Evolutionary conservation across 2,329 filamentous ascomycete species (phyloP).

Genomic region (Westerdykella sp.): DNA sequence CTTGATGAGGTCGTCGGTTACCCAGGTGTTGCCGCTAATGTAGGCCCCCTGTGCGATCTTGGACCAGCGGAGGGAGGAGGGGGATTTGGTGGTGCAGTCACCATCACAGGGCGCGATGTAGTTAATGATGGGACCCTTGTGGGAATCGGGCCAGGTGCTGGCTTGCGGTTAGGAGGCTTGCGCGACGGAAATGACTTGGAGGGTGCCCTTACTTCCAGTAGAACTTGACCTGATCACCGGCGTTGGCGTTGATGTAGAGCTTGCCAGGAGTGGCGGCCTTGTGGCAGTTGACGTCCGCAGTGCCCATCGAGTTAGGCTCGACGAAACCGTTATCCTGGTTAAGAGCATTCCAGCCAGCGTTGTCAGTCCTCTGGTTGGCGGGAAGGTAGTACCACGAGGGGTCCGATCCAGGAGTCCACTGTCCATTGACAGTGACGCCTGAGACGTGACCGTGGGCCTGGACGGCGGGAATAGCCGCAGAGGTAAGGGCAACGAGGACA

Average conservation of each 20-base stretch:
- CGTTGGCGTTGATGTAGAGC: constrained; percentile 28
- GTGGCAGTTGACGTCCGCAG: constrained; percentile 35
- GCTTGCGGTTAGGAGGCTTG: background rate
- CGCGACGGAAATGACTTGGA: background rate
- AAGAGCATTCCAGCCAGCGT: constrained; percentile 30
- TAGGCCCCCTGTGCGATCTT: constrained; percentile 30
- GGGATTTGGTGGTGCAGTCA: constrained; percentile 26
- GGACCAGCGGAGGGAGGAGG: constrained; percentile 26
- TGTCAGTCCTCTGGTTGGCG: constrained; percentile 18
- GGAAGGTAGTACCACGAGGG: constrained; percentile 30
- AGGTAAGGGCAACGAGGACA: constrained; percentile 14
- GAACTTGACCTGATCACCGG: constrained; percentile 30
- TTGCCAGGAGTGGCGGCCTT: constrained; percentile 33
- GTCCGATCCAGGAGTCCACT: constrained; percentile 24
- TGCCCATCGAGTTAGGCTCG: constrained; percentile 19
- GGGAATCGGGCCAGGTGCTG: constrained; percentile 29
- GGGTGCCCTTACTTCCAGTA: constrained; percentile 20
- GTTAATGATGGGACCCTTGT: constrained; percentile 36
- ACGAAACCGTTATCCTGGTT: constrained; percentile 38
- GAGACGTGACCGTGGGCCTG: constrained; percentile 30
- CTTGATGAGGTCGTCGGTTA: constrained; percentile 29
- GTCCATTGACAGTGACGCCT: constrained; percentile 17
- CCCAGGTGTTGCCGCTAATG: constrained; percentile 27
- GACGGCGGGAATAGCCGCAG: constrained; percentile 15
- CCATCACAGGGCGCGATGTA: constrained; percentile 36